Evolutionary conservation across 148 eudicot genomes (phyloP).

Genomic region (Gaultheria prostrata): DNA sequence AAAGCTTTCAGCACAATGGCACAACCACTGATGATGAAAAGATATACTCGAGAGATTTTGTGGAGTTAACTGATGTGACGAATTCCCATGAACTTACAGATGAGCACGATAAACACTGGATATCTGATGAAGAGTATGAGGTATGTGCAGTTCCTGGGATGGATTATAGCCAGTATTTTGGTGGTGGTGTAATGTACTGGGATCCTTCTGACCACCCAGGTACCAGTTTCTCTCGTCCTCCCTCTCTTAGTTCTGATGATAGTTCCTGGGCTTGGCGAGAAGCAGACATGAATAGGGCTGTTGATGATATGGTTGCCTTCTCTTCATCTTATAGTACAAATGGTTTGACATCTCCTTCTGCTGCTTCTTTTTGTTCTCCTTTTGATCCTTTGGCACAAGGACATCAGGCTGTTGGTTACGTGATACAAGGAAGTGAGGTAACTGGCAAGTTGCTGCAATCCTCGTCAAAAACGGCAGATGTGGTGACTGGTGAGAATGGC

Average conservation of each 20-base stretch:
- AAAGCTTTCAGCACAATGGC: slow-evolving; percentile 40
- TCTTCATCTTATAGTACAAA: slow-evolving; percentile 89
- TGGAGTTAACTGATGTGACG: slow-evolving; percentile 55
- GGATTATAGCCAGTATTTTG: slow-evolving; percentile 92
- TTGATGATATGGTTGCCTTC: slow-evolving; percentile 99
- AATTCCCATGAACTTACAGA: slow-evolving; percentile 61
- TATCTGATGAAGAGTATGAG: slow-evolving; percentile 92
- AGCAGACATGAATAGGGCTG: slow-evolving; percentile 88
- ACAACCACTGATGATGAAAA: slow-evolving; percentile 61
- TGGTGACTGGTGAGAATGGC: slow-evolving; percentile 58
- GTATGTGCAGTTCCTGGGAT: slow-evolving; percentile 64
- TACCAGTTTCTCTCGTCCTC: slow-evolving; percentile 84
- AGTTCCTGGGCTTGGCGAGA: slow-evolving; percentile 98
- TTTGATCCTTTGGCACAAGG: slow-evolving; percentile 76
- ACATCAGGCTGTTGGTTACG: slow-evolving; percentile 74
- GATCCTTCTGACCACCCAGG: slow-evolving; percentile 88
- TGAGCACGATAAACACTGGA: slow-evolving; percentile 83
- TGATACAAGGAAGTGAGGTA: slow-evolving; percentile 75
- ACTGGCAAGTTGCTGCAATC: slow-evolving; percentile 59
- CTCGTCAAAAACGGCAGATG: slow-evolving; percentile 61
- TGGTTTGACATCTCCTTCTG: slow-evolving; percentile 88
- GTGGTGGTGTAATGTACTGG: slow-evolving; percentile 99
- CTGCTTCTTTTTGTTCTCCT: slow-evolving; percentile 89
- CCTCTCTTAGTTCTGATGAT: slow-evolving; percentile 97
- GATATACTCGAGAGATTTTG: slow-evolving; percentile 53